Evolutionary conservation across 768 basidiomycete genomes (phyloP), one percentile per base, ranked within the genome.

Genomic region (Candolleomyces eurysporus): DNA sequence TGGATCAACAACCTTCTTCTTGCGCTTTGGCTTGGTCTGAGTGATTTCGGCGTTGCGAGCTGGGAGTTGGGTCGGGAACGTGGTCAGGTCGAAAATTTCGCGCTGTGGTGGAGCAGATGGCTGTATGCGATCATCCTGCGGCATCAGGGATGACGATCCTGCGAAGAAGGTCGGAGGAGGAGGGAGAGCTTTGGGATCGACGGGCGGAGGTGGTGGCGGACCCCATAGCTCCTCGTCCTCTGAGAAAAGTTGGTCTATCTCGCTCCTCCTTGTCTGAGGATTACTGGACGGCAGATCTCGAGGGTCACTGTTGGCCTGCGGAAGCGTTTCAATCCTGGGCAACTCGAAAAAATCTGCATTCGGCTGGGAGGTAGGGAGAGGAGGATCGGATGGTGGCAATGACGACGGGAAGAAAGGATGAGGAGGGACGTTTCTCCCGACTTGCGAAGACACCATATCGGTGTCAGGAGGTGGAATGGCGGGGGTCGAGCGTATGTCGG

Each of bases 151-250:
- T 11, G 83, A 79, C 7, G 82, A 77, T 4, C 75, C 71, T 11
- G 80, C 79, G 46, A 83, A 83, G 66, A 81, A 83, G 17, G 78
- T 78, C 3, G 76, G 74, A 36, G 82, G 82, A 5, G 72, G 73
- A 7, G 61, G 54, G 22, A 59, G 43, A 13, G 57, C 19, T n/a
- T 52, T 62, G 14, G 60, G 52, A 56, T 66, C 66, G 43, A 65
- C 64, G 62, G 60, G 48, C 30, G 31, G 5, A 40, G 40, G 3
- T 11, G 46, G 46, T 21, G 43, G 40, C 13, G 43, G 36, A 5
- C 40, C 43, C 26, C 53, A 60, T 22, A 58, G 45, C 16, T 61
- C 59, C 22, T 48, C 51, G 26, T 58, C 63, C 13, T 65, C 60
- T 7, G 66, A 64, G 14, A 69, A 51, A 2, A 71, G 64, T 60